A percentile compares a stretch with the other conserved stretches of the same genome.
These are phyloP conservation scores for Aspergillus clavatus DNA, from an alignment of 2,329 filamentous ascomycete species.

Conservation along the genomic window DNA sequence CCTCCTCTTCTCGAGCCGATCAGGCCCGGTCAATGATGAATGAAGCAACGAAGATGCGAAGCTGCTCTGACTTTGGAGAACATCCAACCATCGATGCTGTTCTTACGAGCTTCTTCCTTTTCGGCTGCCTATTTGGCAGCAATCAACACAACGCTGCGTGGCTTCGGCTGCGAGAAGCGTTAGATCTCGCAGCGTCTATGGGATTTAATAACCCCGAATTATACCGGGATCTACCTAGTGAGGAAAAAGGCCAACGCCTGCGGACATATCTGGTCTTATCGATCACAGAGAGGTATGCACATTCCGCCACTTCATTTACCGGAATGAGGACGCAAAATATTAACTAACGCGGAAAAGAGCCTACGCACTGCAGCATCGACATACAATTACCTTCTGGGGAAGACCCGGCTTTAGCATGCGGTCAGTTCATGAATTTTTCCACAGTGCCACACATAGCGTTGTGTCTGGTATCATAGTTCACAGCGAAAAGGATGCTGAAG, in stretches of 20 bases:
- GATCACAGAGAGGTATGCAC: constrained; percentile 30
- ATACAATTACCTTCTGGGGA: constrained; percentile 41
- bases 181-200: constrained; percentile 39
- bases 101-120: constrained; percentile 71
- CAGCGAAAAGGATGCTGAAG: constrained; percentile 40
- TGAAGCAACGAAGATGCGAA: constrained; percentile 42
- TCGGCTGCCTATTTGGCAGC: constrained; percentile 64
- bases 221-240: constrained; percentile 33
- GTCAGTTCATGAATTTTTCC: constrained; percentile 39
- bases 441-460: constrained; percentile 31
- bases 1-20: constrained; percentile 30
- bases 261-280: constrained; percentile 35
- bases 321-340: not conserved
- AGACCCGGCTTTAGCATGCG: constrained; percentile 37
- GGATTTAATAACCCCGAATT: constrained; percentile 38
- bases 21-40: constrained; percentile 42
- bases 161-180: constrained; percentile 70
- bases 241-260: constrained; percentile 38
- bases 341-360: constrained; percentile 25
- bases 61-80: constrained; percentile 39
- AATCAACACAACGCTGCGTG: constrained; percentile 73
- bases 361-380: constrained; percentile 41
- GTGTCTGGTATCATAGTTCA: constrained; percentile 41
- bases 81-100: constrained; percentile 39
- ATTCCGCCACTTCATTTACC: not conserved